Percentiles rank a stretch among this genome's conserved stretches.
Conservation (phyloP, 2,329 filamentous ascomycete genomes). For the Phialemonium atrogriseum region DNA sequence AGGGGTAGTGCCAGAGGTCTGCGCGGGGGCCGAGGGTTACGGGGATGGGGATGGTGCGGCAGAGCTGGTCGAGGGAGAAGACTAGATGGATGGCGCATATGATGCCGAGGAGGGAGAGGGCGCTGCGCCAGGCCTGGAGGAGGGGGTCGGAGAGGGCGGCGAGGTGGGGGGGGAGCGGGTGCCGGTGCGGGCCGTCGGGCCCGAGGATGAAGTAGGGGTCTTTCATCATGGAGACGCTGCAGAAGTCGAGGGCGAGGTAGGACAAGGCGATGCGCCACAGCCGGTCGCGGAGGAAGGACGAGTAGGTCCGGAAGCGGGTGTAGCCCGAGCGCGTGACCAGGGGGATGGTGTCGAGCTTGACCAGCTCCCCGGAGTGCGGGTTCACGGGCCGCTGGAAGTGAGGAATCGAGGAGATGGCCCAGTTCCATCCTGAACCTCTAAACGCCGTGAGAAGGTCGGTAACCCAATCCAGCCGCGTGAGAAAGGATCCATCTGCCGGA, state of each 20-base stretch:
- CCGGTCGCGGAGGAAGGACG: conserved; percentile 35
- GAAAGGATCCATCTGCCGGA: conserved; percentile 39
- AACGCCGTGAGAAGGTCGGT: conserved; percentile 46
- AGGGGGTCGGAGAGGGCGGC: conserved; percentile 31
- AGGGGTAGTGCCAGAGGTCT: conserved; percentile 44
- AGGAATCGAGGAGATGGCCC: conserved; percentile 41
- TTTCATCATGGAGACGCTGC: conserved; percentile 60
- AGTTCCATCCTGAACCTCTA: conserved; percentile 52
- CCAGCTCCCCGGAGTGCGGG: conserved; percentile 27
- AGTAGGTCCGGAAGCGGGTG: conserved; percentile 30
- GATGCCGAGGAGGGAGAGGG: conserved; percentile 47
- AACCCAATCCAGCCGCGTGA: conserved; percentile 45
- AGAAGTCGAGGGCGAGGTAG: conserved; percentile 62
- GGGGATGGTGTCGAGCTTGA: conserved; percentile 33
- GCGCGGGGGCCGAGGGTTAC: conserved; percentile 39
- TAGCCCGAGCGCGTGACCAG: conserved; percentile 36
- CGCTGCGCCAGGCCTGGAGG: conserved; percentile 46
- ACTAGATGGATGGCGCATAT: conserved; percentile 51
- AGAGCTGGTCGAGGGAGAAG: conserved; percentile 37
- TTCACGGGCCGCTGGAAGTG: conserved; percentile 30
- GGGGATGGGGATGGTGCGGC: conserved; percentile 2
- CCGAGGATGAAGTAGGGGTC: conserved; percentile 71
- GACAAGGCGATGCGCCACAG: conserved; percentile 38
- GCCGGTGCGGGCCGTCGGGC: conserved; percentile 26
- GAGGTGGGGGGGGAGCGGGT: conserved; percentile 35